These are phyloP conservation scores for Gaeumannomyces tritici DNA, from an alignment of 2,329 filamentous ascomycete species.

Conservation along the genomic window DNA sequence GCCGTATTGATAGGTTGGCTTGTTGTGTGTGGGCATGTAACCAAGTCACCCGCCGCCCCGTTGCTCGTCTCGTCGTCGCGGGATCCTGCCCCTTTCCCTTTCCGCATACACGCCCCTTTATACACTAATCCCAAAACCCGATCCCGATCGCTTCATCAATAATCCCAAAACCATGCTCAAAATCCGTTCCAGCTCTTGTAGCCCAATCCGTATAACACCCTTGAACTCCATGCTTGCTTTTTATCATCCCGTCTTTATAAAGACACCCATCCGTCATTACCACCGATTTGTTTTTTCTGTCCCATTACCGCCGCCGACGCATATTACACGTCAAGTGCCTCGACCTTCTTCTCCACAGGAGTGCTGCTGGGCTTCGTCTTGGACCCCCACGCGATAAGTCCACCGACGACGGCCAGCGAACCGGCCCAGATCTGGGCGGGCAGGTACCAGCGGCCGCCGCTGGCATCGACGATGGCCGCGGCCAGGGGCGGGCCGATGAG, in stretches of 20 bases:
- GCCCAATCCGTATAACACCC: not conserved
- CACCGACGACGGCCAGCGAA: slow-evolving; percentile 8
- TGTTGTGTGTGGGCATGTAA: not conserved
- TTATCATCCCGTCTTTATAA: not conserved
- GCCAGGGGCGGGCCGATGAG: slow-evolving; percentile 28
- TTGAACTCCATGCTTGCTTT: not conserved
- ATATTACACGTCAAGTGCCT: not conserved
- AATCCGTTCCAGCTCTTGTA: not conserved
- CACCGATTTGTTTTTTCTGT: not conserved
- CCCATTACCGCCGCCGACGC: not conserved
- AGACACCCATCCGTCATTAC: not conserved
- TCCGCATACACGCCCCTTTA: not conserved
- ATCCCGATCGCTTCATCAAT: not conserved
- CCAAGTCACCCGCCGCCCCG: too few relatives aligned
- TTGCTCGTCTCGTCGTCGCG: not conserved
- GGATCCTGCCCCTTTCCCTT: not conserved
- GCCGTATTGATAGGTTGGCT: not conserved
- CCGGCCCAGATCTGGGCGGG: slow-evolving; percentile 12
- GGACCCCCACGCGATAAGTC: not conserved
- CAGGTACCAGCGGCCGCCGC: slow-evolving; percentile 5
- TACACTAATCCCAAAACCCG: not conserved
- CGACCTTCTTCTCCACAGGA: not conserved
- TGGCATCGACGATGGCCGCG: slow-evolving; percentile 7
- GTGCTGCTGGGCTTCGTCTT: not conserved
- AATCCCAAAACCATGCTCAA: not conserved